Evolutionary conservation across 2,329 filamentous ascomycete genomes (phyloP).

Genomic region (Calonectria hongkongensis): DNA sequence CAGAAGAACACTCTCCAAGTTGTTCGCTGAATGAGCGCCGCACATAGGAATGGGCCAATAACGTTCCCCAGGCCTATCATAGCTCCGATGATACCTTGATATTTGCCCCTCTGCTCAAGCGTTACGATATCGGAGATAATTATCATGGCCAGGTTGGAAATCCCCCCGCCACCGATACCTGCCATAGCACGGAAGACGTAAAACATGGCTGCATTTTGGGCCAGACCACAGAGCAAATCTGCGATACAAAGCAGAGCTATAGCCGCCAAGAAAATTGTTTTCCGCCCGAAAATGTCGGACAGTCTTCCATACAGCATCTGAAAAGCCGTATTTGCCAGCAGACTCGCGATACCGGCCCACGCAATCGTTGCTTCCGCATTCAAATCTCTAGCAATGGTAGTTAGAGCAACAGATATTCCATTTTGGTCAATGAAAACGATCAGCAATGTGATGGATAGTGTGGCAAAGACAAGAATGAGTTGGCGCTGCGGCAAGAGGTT

Average conservation of each 20-base stretch:
- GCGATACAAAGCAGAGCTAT: conserved; percentile 72
- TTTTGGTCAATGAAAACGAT: conserved; percentile 76
- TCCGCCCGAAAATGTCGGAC: conserved; percentile 77
- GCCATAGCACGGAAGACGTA: conserved; percentile 77
- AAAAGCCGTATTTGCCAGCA: conserved; percentile 77
- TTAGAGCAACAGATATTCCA: conserved; percentile 70
- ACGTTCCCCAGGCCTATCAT: conserved; percentile 65
- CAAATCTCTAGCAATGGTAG: conserved; percentile 70
- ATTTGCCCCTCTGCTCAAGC: conserved; percentile 75
- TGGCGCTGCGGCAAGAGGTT: conserved; percentile 73
- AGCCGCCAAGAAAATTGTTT: conserved; percentile 73
- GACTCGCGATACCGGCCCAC: conserved; percentile 71
- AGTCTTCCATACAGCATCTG: conserved; percentile 79
- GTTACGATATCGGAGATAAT: conserved; percentile 77
- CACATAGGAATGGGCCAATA: conserved; percentile 66
- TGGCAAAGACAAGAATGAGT: conserved; percentile 70
- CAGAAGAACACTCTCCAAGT: conserved; percentile 67
- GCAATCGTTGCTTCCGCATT: conserved; percentile 70
- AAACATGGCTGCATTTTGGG: conserved; percentile 73
- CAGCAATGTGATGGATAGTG: conserved; percentile 71
- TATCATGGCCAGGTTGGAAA: conserved; percentile 76
- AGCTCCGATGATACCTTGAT: conserved; percentile 65
- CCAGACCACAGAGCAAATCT: conserved; percentile 76
- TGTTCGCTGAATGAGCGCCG: conserved; percentile 59
- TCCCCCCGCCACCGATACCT: conserved; percentile 77